These are phyloP conservation scores for Trichoderma breve DNA, from an alignment of 2,329 filamentous ascomycete species.

Conservation along the genomic window DNA sequence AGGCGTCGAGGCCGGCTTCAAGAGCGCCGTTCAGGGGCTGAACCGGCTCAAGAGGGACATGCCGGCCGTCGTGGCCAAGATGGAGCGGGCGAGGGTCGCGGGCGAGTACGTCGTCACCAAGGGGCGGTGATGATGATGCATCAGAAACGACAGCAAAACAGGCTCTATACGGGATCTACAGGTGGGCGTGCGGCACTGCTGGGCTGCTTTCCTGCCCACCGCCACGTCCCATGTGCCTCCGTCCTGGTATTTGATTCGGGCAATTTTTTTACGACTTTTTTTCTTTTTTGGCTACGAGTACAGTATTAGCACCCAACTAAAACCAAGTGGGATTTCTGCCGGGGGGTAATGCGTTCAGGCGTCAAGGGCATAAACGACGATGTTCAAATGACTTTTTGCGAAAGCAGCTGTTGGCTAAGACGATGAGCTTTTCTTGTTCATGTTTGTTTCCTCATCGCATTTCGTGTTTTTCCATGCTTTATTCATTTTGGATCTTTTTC, in stretches of 20 bases:
- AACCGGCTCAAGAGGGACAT: conserved; percentile 57
- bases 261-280: neutral
- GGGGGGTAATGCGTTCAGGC: neutral
- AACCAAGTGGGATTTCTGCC: neutral
- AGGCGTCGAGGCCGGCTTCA: conserved; percentile 47
- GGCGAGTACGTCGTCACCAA: conserved; percentile 53
- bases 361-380: conserved; percentile 12
- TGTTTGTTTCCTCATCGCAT: neutral
- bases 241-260: conserved; percentile 14
- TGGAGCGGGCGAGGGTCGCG: conserved; percentile 62
- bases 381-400: neutral
- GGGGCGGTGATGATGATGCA: conserved; percentile 14
- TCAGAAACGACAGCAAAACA: neutral
- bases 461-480: neutral
- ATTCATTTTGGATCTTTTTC: neutral
- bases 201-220: neutral
- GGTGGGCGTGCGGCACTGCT: neutral
- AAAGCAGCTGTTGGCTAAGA: neutral
- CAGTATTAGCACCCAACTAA: neutral
- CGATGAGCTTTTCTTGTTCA: neutral
- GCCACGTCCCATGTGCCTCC: conserved; percentile 5
- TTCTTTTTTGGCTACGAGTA: neutral
- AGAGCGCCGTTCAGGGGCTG: conserved; percentile 49
- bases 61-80: conserved; percentile 61
- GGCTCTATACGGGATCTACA: neutral